Conservation (phyloP, 2,329 filamentous ascomycete species). For the Sporothrix brasiliensis region DNA sequence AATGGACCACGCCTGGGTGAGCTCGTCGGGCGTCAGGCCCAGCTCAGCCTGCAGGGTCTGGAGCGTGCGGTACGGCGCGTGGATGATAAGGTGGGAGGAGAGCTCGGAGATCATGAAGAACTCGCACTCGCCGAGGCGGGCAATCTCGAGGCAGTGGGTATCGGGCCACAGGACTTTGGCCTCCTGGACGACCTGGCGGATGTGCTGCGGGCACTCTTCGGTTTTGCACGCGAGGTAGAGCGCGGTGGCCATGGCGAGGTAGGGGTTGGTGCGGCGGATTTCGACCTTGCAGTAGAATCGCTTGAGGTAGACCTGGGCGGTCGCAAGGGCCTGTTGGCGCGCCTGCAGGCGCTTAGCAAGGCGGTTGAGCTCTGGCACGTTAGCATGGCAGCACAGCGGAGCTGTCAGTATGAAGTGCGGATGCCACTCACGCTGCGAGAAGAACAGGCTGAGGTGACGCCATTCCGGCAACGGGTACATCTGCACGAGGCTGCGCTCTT, state of each 20-base stretch:
- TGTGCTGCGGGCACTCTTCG: conserved; percentile 96
- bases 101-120: conserved; percentile 91
- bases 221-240: conserved; percentile 97
- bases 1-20: conserved; percentile 74
- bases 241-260: conserved; percentile 88
- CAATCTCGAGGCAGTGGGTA: conserved; percentile 73
- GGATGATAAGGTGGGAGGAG: conserved; percentile 83
- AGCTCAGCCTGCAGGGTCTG: conserved; percentile 71
- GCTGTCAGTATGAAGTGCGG: neutral
- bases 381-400: neutral
- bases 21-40: conserved; percentile 74
- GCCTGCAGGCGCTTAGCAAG: conserved; percentile 82
- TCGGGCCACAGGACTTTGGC: conserved; percentile 81
- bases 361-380: conserved; percentile 68
- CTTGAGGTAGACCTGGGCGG: conserved; percentile 91
- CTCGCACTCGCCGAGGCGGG: conserved; percentile 89
- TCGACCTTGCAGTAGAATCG: conserved; percentile 91
- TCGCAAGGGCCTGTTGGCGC: conserved; percentile 89
- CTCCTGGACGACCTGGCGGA: conserved; percentile 84
- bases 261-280: conserved; percentile 89
- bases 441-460: conserved; percentile 85
- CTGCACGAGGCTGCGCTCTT: conserved; percentile 72
- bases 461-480: conserved; percentile 81
- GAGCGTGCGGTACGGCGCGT: conserved; percentile 86
- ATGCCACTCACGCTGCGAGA: conserved; percentile 73